Conservation (phyloP, 139 green algal species). For the Gonium pectorale region DNA sequence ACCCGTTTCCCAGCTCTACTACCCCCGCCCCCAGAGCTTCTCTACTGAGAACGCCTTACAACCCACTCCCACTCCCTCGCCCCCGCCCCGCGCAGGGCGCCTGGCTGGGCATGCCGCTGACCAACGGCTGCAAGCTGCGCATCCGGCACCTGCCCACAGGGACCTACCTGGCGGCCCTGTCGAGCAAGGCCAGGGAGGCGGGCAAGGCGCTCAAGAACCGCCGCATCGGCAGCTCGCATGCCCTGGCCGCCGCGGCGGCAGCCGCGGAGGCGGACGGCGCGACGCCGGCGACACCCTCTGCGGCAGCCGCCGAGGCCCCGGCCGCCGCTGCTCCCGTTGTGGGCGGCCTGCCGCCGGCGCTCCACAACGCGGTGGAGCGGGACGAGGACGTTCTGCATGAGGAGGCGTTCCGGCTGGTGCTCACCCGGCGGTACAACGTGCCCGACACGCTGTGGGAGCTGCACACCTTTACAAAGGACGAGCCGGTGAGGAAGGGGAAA, state of each 20-base stretch:
- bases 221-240: neutral
- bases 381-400: slow-evolving; percentile 29
- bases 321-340: neutral
- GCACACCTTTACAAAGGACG: slow-evolving; percentile 36
- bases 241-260: neutral
- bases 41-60: no score
- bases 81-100: neutral
- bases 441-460: slow-evolving; percentile 42
- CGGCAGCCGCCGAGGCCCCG: no score
- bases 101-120: slow-evolving; percentile 35
- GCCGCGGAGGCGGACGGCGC: neutral
- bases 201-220: neutral
- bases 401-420: slow-evolving; percentile 39
- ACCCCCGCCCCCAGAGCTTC: no score
- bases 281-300: neutral
- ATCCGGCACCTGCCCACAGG: slow-evolving; percentile 43
- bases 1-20: no score
- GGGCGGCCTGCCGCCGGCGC: neutral
- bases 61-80: no score
- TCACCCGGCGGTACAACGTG: slow-evolving; percentile 39
- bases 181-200: neutral
- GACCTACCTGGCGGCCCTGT: slow-evolving; percentile 27
- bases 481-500: neutral
- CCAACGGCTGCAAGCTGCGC: neutral
- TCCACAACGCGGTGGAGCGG: neutral